Conservation (phyloP, 352 stramenopile species). For the Phytophthora palmivora region DNA sequence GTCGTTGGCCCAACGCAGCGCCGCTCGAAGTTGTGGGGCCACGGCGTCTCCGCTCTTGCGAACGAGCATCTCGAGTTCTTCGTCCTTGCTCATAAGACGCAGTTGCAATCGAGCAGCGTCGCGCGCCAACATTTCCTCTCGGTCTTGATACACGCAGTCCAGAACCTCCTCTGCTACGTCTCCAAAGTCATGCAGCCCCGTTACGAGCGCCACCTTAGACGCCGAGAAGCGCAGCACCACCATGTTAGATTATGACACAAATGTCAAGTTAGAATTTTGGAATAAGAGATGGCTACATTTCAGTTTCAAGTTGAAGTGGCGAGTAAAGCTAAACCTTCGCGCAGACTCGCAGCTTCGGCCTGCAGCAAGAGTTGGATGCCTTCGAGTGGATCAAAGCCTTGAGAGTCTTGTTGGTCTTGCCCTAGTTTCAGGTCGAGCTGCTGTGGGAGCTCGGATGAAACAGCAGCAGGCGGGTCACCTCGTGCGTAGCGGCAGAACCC, state of each 20-base stretch:
- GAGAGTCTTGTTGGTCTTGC: conserved; percentile 1
- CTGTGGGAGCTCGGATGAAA: conserved; percentile 12
- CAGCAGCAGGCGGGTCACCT: conserved; percentile 14
- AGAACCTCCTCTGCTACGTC: conserved; percentile 53
- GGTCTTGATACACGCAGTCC: conserved; percentile 73
- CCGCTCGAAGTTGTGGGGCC: conserved; percentile 50
- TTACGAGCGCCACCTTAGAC: conserved; percentile 73
- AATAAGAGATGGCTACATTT: conserved; percentile 8
- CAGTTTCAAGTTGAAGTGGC: conserved; percentile 17
- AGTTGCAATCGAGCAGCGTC: conserved; percentile 58
- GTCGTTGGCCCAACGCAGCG: conserved; percentile 58
- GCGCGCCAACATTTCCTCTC: conserved; percentile 51
- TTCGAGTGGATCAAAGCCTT: conserved; percentile 5
- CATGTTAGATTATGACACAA: conserved; percentile 12
- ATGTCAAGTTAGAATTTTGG: conserved; percentile 3
- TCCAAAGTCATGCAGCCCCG: conserved; percentile 78
- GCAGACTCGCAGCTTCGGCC: conserved; percentile 25
- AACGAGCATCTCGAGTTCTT: conserved; percentile 63
- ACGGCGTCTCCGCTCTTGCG: conserved; percentile 48
- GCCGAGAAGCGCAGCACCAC: conserved; percentile 67
- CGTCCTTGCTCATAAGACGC: conserved; percentile 61
- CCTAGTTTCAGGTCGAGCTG: not conserved
- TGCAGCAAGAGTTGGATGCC: conserved; percentile 29
- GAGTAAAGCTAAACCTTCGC: conserved; percentile 16
- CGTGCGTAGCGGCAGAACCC: conserved; percentile 41